Evolutionary conservation across 2,329 filamentous ascomycete genomes (phyloP), one percentile per base, ranked within the genome.

Genomic region (Alternaria ventricosa): DNA sequence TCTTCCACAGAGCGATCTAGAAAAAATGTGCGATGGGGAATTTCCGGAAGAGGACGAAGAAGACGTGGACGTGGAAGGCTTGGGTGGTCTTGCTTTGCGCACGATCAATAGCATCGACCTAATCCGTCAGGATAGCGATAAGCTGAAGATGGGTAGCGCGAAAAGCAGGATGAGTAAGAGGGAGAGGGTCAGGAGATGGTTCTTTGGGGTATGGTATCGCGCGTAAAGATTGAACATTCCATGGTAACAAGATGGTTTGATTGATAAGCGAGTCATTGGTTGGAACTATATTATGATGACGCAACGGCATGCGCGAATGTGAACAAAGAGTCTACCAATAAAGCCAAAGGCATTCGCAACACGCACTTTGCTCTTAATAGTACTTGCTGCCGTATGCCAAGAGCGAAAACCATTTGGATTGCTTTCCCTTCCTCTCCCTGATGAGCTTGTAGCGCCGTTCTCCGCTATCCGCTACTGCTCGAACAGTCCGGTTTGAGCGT

Each of bases 301-400:
- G 20, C 22, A 22, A 23, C 22, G 43, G 18, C 0, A 46, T 41
- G 15, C 18, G 36, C 36, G n/a, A 18, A 41, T 5, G 36, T 18
- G 44, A 23, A 25, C 13, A 15, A 15, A 15, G 7, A 15, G 12
- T n/a, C 44, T 25, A 46, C 22, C 44, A 25, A 46, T 10, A 2
- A 51, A 22, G 15, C 7, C 6, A 12, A 22, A 3, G 27, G n/a
- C 18, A 18, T 36, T 25, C 11, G n/a, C 12, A 41, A 20, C 12
- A 15, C 33, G 15, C 5, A 15, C n/a, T 56, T 22, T 6, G n/a
- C n/a, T 18, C 13, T 6, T 51, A 58, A 5, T 22, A 27, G 46
- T 51, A n/a, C 23, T 27, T 58, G 18, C 46, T 51, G 12, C 45
- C 55, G 20, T 18, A 58, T 9, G 55, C 28, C 22, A 58, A 51